Evolutionary conservation across 2,329 filamentous ascomycete genomes (phyloP).

Genomic region (Xylariales sp.): DNA sequence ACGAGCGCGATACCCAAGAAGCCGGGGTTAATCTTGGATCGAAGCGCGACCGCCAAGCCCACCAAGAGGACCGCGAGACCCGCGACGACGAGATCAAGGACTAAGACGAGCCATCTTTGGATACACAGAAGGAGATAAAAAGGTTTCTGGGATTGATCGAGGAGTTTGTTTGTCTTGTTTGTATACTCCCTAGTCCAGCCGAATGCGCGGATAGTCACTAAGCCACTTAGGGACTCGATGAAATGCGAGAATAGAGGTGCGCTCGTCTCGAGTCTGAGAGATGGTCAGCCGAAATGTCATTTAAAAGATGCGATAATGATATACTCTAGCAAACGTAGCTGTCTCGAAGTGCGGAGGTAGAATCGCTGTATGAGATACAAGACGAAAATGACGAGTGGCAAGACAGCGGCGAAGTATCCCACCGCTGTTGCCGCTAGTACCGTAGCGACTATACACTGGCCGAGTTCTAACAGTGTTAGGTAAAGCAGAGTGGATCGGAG

Average conservation of each 20-base stretch:
- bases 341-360: slow-evolving; percentile 29
- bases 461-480: slow-evolving; percentile 20
- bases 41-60: slow-evolving; percentile 38
- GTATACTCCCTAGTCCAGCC: slow-evolving; percentile 26
- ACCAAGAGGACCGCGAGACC: slow-evolving; percentile 42
- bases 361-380: slow-evolving; percentile 31
- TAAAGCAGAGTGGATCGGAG: not conserved
- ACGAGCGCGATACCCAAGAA: slow-evolving; percentile 40
- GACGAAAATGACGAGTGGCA: slow-evolving; percentile 21
- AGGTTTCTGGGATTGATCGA: slow-evolving; percentile 32
- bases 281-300: not conserved
- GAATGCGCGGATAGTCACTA: slow-evolving; percentile 32
- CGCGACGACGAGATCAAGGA: slow-evolving; percentile 36
- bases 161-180: slow-evolving; percentile 15
- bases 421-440: slow-evolving; percentile 22
- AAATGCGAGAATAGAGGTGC: slow-evolving; percentile 33
- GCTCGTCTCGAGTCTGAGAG: slow-evolving; percentile 22
- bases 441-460: slow-evolving; percentile 29
- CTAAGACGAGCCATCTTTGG: slow-evolving; percentile 35
- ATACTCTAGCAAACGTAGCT: slow-evolving; percentile 32
- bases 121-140: slow-evolving; percentile 35
- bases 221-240: slow-evolving; percentile 26
- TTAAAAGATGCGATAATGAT: not conserved
- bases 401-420: slow-evolving; percentile 21
- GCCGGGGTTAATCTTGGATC: slow-evolving; percentile 22